These are phyloP conservation scores for Candida sp. DNA, from an alignment of 1,139 yeast genomes.

Conservation along the genomic window DNA sequence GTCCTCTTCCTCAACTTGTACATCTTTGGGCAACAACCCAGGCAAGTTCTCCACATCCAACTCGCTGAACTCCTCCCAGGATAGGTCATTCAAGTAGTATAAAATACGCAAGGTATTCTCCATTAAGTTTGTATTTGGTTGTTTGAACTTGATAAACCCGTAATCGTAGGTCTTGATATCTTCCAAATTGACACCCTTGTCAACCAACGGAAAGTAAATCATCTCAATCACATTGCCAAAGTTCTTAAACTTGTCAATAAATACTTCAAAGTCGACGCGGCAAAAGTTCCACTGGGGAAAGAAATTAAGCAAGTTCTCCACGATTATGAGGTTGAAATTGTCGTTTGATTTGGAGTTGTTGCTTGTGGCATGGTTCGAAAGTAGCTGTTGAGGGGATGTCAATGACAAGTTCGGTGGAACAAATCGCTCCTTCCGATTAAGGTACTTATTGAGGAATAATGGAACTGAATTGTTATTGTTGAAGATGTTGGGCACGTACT, in stretches of 20 bases:
- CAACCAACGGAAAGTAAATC: conserved; percentile 44
- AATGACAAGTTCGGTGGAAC: conserved; percentile 4
- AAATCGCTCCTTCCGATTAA: conserved; percentile 29
- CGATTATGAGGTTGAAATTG: conserved; percentile 35
- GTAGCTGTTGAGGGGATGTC: background rate
- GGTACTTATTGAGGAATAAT: conserved; percentile 31
- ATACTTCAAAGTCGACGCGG: conserved; percentile 20
- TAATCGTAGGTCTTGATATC: conserved; percentile 25
- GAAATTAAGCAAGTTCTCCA: conserved; percentile 46
- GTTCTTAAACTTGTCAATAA: conserved; percentile 34
- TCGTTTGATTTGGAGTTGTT: conserved; percentile 10
- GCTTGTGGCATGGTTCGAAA: background rate
- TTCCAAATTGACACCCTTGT: conserved; percentile 16
- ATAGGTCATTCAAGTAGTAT: conserved; percentile 33
- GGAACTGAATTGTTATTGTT: conserved; percentile 27
- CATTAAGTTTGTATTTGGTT: conserved; percentile 19
- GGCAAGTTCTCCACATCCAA: conserved; percentile 17
- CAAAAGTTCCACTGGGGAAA: conserved; percentile 21
- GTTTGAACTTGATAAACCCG: conserved; percentile 36
- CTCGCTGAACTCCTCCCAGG: conserved; percentile 27
- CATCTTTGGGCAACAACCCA: conserved; percentile 5
- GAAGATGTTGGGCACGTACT: conserved; percentile 33
- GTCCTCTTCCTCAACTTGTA: conserved; percentile 3
- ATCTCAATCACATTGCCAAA: conserved; percentile 45
- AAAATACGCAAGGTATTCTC: conserved; percentile 32